phyloP scores from a whole-genome alignment of 371 early-diverging fungal species.

The Mortierella sp. region DNA sequence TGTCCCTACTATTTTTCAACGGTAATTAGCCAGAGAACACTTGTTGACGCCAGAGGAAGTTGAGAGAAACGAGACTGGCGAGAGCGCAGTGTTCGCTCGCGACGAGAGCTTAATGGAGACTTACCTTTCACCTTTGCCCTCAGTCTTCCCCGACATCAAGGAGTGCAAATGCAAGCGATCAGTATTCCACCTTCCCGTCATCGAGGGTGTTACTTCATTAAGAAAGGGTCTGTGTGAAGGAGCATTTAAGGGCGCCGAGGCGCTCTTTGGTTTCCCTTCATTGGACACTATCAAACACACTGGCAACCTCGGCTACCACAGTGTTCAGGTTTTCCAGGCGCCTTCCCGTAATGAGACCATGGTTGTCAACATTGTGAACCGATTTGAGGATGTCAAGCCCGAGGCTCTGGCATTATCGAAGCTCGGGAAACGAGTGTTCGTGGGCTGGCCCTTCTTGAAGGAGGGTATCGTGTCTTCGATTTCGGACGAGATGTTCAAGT shows the following conservation, averaged over 20 bases:
- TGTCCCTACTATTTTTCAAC: not conserved
- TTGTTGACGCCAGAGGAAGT: conserved; percentile 78
- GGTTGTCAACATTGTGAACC: conserved; percentile 75
- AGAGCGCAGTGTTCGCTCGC: conserved; percentile 74
- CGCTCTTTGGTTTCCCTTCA: conserved; percentile 94
- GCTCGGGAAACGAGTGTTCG: conserved; percentile 74
- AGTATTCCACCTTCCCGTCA: conserved; percentile 67
- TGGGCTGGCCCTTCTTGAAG: conserved; percentile 89
- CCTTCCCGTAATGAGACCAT: conserved; percentile 90
- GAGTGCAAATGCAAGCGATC: conserved; percentile 67
- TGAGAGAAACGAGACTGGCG: conserved; percentile 77
- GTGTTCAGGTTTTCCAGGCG: conserved; percentile 89
- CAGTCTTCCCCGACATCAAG: conserved; percentile 74
- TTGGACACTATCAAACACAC: conserved; percentile 83
- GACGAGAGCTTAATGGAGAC: conserved; percentile 62
- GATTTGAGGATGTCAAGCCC: conserved; percentile 65
- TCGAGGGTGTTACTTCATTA: conserved; percentile 67
- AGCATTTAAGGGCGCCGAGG: conserved; percentile 73
- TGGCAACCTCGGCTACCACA: conserved; percentile 77
- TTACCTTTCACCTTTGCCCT: conserved; percentile 80
- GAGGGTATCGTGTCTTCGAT: conserved; percentile 87
- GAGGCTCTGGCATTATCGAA: conserved; percentile 67
- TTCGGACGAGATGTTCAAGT: conserved; percentile 76
- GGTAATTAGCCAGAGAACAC: conserved; percentile 66
- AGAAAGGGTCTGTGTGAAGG: conserved; percentile 78